Evolutionary conservation across 495 filamentous ascomycete species (phyloP), one percentile per base, ranked within the genome.

Genomic region (Hypoxylon crocopeplum): DNA sequence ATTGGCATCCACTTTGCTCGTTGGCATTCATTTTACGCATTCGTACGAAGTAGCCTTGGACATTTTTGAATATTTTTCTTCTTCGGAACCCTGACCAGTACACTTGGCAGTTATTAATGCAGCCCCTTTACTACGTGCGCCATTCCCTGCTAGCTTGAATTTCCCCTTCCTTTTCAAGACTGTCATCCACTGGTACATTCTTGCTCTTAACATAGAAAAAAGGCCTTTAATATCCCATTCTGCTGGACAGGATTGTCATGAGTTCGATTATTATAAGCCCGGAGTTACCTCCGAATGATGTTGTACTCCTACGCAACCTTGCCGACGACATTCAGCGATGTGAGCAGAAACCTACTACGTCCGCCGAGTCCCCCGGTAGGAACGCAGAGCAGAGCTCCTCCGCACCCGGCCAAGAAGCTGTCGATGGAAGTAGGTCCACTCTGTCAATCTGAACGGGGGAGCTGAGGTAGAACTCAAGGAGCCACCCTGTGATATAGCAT

Each of bases 281-380:
- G 37, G 70, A 80, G 54, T 67, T 84, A 50, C 78, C 81, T 27
- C 72, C 68, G 22, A 71, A 77, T 25, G 82, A 85, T 61, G 62
- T 66, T 33, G 50, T 83, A 46, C 78, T 85, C 5, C 67, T 85
- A n/a, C 61, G 74, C 41, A 75, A 77, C 47, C 70, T 85, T 21
- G 65, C 79, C 46, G 60, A 64, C 19, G 73, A 77, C 44, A 67
- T 76, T 16, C 38, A 64, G 15, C 27, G 40, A 22, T 52, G 36
- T 19, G 49, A 61, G 27, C 40, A 52, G 24, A 48, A 46, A 5
- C 21, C 48, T 44, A 50, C 21, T 7, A 25, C 54, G 46, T 19
- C 62, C 32, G 49, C 36, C 13, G 34, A 44, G 25, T 17, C 48
- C 16, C 30, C 47, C 21, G 52, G 42, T n/a, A 39, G 12, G 29